Base-by-base conservation (phyloP, 2,329 filamentous ascomycete species). In the Pseudogymnoascus sp. region DNA sequence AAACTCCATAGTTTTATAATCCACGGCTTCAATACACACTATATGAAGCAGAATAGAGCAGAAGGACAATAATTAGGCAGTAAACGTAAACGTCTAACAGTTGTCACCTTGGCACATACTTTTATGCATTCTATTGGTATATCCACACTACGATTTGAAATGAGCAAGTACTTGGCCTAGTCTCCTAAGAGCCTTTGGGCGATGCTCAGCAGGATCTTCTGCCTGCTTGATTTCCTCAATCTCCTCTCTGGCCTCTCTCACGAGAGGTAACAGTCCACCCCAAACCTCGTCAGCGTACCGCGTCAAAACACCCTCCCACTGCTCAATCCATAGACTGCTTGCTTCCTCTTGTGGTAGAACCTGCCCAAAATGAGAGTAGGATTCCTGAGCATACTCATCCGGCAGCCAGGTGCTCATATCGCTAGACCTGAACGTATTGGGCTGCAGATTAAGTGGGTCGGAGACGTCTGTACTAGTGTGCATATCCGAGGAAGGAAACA, bases 211-310 rank as follows among this genome's bases (percentile, higher is more conserved):
- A 61, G 38, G 33, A 33, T 59, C 57, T 31, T 63, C 62, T 28
- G 23, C 36, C 28, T 71, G 68, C 62, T 75, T 71, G 23, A 79
- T 71, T 26, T 76, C 71, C 59, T 81, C 75, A 19, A 89, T 73
- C 71, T 90, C 87, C 53, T 74, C 74, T 64, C 76, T 77, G 3
- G 87, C 87, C 65, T 83, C 79, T 60, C 78, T 75, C 9, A 86
- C 80, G 35, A 88, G 75, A 3, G 81, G 78, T 31, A 79, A 74
- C 19, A 89, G 72, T 64, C 83, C 84, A 19, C 87, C 87, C 87
- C 87, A 90, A 23, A 90, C 86, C 63, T 88, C 83, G 70, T 89
- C 85, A 0, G 80, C 80, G 67, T 88, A 87, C 35, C 78, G 75
- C 1, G 77, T 79, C 23, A 87, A 75, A 7, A 86, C 82, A 44